Base-by-base conservation (phyloP, 495 filamentous ascomycete genomes). In the Xylaria longipes region DNA sequence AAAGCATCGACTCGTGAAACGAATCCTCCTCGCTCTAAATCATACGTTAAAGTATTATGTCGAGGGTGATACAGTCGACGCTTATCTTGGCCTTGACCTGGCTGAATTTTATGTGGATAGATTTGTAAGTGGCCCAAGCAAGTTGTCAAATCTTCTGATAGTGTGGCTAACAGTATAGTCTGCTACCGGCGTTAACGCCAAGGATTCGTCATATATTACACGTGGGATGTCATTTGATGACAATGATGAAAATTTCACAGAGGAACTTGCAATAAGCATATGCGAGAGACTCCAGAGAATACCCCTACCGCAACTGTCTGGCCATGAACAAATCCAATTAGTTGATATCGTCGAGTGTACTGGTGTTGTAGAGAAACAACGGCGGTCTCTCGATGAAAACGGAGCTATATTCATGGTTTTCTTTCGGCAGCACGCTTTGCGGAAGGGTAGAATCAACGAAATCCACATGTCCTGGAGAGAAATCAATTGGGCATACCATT, bases 401-500 rank as follows among this genome's bases (percentile, higher is more conserved):
- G 95, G 93, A 14, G 91, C 93, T n/a, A 88, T 93, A 46, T 98
- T 93, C 80, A 87, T 97, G 80, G 84, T 97, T 31, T 97, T 96
- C 80, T 97, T 97, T 83, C 87, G 93, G 20, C 93, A 97, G 72
- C 90, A 96, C 78, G 91, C 90, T 68, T 83, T 98, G 45, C 87
- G 91, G 39, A 91, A 87, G 80, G 84, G 86, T 35, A 87, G 90
- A 75, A 83, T 88, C 9, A 88, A 87, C 73, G 89, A 89, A 77
- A 87, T 90, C 7, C 85, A 89, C 25, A 89, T 98, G 73, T 92
- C 92, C 5, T 99, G 94, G 93, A 86, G 97, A 79, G 95, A 98
- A 76, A 95, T 97, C 69, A 91, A 92, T 60, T 98, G 95, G 94
- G 97, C 95, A 27, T 95, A 91, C 74, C 94, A 98, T 80, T 97